Percentiles rank a stretch among this genome's conserved stretches.
phyloP scores from a whole-genome alignment of 192 early-diverging fungal genomes.

The Hyaloraphidium curvatum region DNA sequence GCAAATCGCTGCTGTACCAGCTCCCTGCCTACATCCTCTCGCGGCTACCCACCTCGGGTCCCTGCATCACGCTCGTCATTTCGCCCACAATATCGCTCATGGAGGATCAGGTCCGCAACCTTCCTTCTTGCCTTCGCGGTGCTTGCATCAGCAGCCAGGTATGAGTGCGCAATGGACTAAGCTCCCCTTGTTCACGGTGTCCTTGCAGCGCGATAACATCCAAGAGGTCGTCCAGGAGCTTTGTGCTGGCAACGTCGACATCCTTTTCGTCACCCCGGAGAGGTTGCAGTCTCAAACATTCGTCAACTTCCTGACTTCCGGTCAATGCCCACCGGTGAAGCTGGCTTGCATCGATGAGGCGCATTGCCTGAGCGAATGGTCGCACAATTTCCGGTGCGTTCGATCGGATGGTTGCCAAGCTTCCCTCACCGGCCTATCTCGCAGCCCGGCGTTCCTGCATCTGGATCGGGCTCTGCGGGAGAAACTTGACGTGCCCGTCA shows the following conservation, averaged over 20 bases:
- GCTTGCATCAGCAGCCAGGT: slow-evolving; percentile 37
- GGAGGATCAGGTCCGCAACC: slow-evolving; percentile 56
- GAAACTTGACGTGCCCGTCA: slow-evolving; percentile 22
- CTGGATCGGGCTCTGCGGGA: slow-evolving; percentile 25
- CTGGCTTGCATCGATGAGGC: slow-evolving; percentile 63
- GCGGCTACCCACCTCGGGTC: slow-evolving; percentile 11
- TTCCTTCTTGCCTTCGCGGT: slow-evolving; percentile 36
- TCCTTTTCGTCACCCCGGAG: slow-evolving; percentile 60
- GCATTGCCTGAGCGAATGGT: slow-evolving; percentile 73
- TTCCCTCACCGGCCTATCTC: not conserved
- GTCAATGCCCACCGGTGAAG: slow-evolving; percentile 27
- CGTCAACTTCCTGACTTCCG: slow-evolving; percentile 22
- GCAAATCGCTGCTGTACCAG: slow-evolving; percentile 66
- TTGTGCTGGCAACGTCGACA: slow-evolving; percentile 22
- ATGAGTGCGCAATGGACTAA: not conserved
- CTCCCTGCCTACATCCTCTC: slow-evolving; percentile 41
- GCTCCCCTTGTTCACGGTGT: not conserved
- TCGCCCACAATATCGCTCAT: slow-evolving; percentile 67
- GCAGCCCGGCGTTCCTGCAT: slow-evolving; percentile 33
- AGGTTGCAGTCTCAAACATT: slow-evolving; percentile 40
- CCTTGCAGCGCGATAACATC: not conserved
- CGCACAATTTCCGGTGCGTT: slow-evolving; percentile 57
- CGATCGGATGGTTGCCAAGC: not conserved
- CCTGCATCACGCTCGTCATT: slow-evolving; percentile 42
- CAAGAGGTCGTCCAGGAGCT: not conserved